Base-by-base conservation (phyloP, 805 yeast species). In the Starmerella lactis-condensi region DNA sequence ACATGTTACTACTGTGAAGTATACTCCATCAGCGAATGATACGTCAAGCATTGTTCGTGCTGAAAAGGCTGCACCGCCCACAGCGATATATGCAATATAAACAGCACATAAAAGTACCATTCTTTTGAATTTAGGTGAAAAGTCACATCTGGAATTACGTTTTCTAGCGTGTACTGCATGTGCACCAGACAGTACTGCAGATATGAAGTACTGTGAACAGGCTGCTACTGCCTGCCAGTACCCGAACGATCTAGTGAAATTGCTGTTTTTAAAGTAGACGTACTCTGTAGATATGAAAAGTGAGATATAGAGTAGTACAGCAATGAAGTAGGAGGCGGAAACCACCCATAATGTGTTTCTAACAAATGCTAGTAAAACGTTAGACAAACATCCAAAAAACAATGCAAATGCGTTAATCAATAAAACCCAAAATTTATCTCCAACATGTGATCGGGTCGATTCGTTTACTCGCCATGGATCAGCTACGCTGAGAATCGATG, bases 201-300 rank as follows among this genome's bases (percentile, higher is more conserved):
- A 74, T 5, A 56, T 28, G 36, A 67, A 63, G 50, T 82, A 79
- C 17, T 77, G 52, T 1, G 61, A 54, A 4, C 69, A 61, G 0
- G 92, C 76, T 37, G 74, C 53, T 1, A 67, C 66, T 0, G 81
- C 92, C 50, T 63, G 74, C 82, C 83, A 81, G 48, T 66, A 81
- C 2, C 91, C 93, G 40, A 68, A 73, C 0, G 78, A 57, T 10
- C 58, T 52, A 4, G 24, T 15, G 32, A 42, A 47, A 39, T 23
- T 45, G 10, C 28, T 13, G 2, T 30, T 43, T 6, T 27, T 46
- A 28, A 55, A 50, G 31, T 54, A 54, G 3, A 34, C 32, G n/a
- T 36, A 36, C 28, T 58, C 48, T 6, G 65, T 50, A 3, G 60
- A 45, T 5, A 64, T 41, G 1, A 74, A 48, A 2, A 65, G 70